Evolutionary conservation across 257 asterid species (phyloP), one percentile per base, ranked within the genome.

Genomic region (Scutellaria galericulata): DNA sequence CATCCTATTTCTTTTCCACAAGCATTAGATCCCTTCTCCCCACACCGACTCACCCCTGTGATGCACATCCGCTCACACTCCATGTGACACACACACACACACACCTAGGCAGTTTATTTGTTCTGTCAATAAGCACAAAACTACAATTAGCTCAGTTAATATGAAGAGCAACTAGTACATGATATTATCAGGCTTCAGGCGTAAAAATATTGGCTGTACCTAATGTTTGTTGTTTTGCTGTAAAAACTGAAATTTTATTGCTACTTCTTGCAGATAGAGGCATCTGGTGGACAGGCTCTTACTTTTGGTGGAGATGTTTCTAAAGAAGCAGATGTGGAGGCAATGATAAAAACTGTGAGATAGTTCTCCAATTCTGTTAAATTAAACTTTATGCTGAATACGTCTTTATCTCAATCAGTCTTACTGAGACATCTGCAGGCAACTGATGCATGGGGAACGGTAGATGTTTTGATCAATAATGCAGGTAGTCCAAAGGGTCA

Each of bases 231-330:
- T 56, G 48, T 14, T 39, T 48, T 70, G 13, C 46, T 45, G 60
- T 55, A 37, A 53, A 62, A 55, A 9, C 20, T 8, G 15, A 66
- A 51, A 50, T 64, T 46, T 62, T 9, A 44, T 66, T 69, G 22
- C 57, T 66, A 20, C 61, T 53, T 79, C 70, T 72, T 82, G 82
- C 89, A 94, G 98, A 90, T 95, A 56, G 96, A 88, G 89, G 89
- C 87, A 11, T 53, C 81, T 64, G 97, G 99, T 58, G 97, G 97
- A 53, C 90, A 89, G 83, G 97, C 97, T 69, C 78, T 94, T 72
- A 79, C 89, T 57, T 94, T 88, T 72, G 96, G 97, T 52, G 97
- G 97, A 80, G 97, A 94, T 82, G 99, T 94, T 72, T 89, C 97
- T 13, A 94, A 94, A 82, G 99, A 91, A 90, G 90, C 88, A 70